Evolutionary conservation across 495 filamentous ascomycete genomes (phyloP).

Genomic region (Lophiostoma macrostomum): DNA sequence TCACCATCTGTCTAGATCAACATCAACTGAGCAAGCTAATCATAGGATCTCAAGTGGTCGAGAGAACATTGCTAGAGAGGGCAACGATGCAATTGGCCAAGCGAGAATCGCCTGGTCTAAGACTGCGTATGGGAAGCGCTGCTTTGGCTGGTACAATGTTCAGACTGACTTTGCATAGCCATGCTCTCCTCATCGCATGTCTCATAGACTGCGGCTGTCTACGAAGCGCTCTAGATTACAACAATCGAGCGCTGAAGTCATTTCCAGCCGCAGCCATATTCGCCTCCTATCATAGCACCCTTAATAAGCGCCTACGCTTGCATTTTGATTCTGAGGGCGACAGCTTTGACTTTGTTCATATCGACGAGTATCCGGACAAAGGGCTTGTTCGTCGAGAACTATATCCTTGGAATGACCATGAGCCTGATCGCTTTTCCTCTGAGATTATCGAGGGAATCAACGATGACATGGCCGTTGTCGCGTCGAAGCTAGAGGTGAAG

Average conservation of each 20-base stretch:
- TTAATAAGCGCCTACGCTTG: neutral
- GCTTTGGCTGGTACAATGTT: too few species aligned
- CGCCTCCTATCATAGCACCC: neutral
- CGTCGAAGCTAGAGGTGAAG: slow-evolving; percentile 30
- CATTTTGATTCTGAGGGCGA: slow-evolving; percentile 21
- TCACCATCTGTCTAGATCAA: too few species aligned
- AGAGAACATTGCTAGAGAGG: too few species aligned
- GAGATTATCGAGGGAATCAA: slow-evolving; percentile 56
- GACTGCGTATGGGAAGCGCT: too few species aligned
- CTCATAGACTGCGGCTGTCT: slow-evolving; percentile 31
- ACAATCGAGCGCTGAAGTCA: slow-evolving; percentile 8
- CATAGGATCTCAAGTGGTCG: too few species aligned
- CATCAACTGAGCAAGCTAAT: too few species aligned
- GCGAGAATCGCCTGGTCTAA: too few species aligned
- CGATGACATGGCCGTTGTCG: slow-evolving; percentile 14
- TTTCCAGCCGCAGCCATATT: slow-evolving; percentile 12
- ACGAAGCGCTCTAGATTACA: slow-evolving; percentile 26
- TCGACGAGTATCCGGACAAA: slow-evolving; percentile 54
- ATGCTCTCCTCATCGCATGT: slow-evolving; percentile 18
- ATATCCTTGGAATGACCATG: slow-evolving; percentile 90
- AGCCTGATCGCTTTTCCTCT: slow-evolving; percentile 75
- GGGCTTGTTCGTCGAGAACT: slow-evolving; percentile 79
- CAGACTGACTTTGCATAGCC: slow-evolving; percentile 16
- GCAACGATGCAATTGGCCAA: too few species aligned
- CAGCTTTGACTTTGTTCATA: slow-evolving; percentile 14